Conservation (phyloP, 768 basidiomycete genomes). For the Hericium alpestre region DNA sequence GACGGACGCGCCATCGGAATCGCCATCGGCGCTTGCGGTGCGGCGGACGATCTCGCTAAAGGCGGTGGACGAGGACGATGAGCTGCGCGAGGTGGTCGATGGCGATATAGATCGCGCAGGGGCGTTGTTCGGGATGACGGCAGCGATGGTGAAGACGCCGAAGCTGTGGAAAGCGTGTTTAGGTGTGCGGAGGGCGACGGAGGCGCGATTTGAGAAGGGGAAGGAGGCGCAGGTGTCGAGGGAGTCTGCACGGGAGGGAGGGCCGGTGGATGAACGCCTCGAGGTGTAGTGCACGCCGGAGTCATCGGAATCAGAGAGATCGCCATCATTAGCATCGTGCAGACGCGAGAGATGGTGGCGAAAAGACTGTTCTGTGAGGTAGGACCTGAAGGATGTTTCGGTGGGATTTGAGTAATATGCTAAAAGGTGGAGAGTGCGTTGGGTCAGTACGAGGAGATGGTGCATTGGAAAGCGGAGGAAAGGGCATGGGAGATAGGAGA, state of each 20-base stretch:
- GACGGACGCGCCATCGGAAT: conserved; percentile 40
- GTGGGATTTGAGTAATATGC: conserved; percentile 93
- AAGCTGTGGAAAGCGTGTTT: conserved; percentile 81
- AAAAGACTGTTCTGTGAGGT: conserved; percentile 96
- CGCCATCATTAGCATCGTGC: conserved; percentile 48
- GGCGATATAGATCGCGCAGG: conserved; percentile 8
- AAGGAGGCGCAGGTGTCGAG: conserved; percentile 33
- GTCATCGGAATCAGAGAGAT: conserved; percentile 23
- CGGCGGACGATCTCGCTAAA: background rate
- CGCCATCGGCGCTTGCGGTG: conserved; percentile 4
- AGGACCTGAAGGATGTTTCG: conserved; percentile 86
- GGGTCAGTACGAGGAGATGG: conserved; percentile 10
- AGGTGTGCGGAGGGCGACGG: conserved; percentile 86
- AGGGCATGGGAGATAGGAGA: background rate
- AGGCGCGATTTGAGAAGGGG: conserved; percentile 88
- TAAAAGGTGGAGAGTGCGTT: conserved; percentile 24
- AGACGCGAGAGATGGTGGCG: conserved; percentile 85
- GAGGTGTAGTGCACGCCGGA: conserved; percentile 18
- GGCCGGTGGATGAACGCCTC: conserved; percentile 11
- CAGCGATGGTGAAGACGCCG: conserved; percentile 79
- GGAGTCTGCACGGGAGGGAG: conserved; percentile 10
- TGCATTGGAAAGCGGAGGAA: background rate
- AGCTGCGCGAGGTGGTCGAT: conserved; percentile 6
- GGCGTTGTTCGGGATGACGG: conserved; percentile 43
- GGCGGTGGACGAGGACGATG: conserved; percentile 7